Evolutionary conservation across 2,329 filamentous ascomycete genomes (phyloP).

Genomic region (Cyphellophora europaea): DNA sequence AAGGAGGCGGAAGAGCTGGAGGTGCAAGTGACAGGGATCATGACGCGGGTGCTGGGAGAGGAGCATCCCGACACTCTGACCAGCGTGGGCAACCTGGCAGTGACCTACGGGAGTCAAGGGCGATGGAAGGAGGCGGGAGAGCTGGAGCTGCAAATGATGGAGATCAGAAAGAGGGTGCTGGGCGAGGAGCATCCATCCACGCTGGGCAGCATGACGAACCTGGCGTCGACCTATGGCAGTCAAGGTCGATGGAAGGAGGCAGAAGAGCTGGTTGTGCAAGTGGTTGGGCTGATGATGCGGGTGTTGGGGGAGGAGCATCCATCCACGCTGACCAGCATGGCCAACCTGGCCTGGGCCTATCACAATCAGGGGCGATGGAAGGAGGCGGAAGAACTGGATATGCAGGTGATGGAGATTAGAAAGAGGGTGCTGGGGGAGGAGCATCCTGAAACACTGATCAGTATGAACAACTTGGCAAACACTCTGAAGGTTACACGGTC

Average conservation of each 20-base stretch:
- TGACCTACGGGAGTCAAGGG: constrained; percentile 11
- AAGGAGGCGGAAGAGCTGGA: constrained; percentile 16
- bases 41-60: constrained; percentile 5
- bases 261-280: constrained; percentile 15
- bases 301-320: constrained; percentile 10
- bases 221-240: constrained; percentile 14
- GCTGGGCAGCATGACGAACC: constrained; percentile 10
- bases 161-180: constrained; percentile 12
- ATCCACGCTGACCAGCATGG: constrained; percentile 23
- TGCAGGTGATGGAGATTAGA: constrained; percentile 17
- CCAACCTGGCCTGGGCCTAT: constrained; percentile 11
- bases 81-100: constrained; percentile 15
- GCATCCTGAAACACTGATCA: constrained; percentile 14
- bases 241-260: constrained; percentile 18
- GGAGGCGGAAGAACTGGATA: constrained; percentile 13
- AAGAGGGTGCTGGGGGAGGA: constrained; percentile 14
- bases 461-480: constrained; percentile 14
- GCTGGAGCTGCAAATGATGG: constrained; percentile 12
- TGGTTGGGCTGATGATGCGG: constrained; percentile 11
- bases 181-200: constrained; percentile 16
- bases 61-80: constrained; percentile 15
- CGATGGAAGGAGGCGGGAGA: constrained; percentile 12
- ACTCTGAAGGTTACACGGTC: too few relatives aligned
- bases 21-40: constrained; percentile 3
- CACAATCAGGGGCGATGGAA: constrained; percentile 7